Evolutionary conservation across 2,329 filamentous ascomycete species (phyloP), one percentile per base, ranked within the genome.

Genomic region (Cladosporium oxysporum): DNA sequence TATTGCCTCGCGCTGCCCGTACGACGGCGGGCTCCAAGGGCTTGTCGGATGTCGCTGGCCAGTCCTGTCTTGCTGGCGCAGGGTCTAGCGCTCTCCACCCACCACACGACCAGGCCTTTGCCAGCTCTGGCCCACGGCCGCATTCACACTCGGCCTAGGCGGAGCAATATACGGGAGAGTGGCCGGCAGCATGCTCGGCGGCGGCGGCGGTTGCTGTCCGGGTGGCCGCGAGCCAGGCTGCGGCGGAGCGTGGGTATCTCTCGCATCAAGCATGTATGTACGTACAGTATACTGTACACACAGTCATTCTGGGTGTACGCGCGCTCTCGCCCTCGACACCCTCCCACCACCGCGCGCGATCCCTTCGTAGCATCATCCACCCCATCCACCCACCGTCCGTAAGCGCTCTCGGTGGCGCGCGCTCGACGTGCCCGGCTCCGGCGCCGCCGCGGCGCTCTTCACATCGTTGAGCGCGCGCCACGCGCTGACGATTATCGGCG

Each of bases 401-500:
- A 55, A 55, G 52, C 52, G 52, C 52, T 29, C 52, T 5, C 11
- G 23, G 26, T 41, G 47, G 59, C 59, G 44, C 59, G 29, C 58
- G 23, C 58, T 50, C 44, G 41, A 47, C 0, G 58, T 50, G 35
- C 28, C 58, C 41, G 44, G 58, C 41, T n/a, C 44, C 59, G 59
- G 58, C 58, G 44, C 58, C 41, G 44, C 44, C 59, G 59, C 57
- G 57, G 57, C 35, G 57, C 50, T 59, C 57, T 59, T 59, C 57
- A 59, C 57, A 58, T 26, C 57, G 57, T 59, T 59, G 61, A 50
- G 59, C 18, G 50, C 61, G 61, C 61, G 61, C 61, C 61, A 63
- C 49, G 50, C 61, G 61, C 61, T 63, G 63, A 65, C 55, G 44
- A 57, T 53, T 65, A 65, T 65, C 63, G 63, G 33, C 63, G 63